Evolutionary conservation across 164 flowering plant species (phyloP), one percentile per base, ranked within the genome.

Genomic region (Stephania japonica): DNA sequence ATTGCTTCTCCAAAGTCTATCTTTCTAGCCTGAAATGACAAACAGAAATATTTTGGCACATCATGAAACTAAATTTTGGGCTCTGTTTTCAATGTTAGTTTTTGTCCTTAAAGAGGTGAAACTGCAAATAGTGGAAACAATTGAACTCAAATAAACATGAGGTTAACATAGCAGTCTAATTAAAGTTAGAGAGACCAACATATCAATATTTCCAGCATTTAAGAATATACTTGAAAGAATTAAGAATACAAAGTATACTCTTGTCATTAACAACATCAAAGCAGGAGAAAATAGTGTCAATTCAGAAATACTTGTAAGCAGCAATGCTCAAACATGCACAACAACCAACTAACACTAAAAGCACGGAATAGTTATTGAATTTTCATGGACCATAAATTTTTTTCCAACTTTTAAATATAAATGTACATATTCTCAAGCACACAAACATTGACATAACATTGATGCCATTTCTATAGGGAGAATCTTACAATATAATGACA

Each of bases 1-100:
- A 96, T 85, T 47, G 99, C 94, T 77, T 85, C 88, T 56, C 65
- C 73, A 78, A 88, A 93, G 72, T 85, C 84, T 61, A 92, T 79
- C 73, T 83, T 84, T 76, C 83, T 83, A 53, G 67, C 87, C 99
- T 93, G 86, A 76, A 84, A 72, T 77, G 71, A 72, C 21, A 24
- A 38, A 78, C 66, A 32, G 38, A 32, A 32, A 32, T 32, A 32
- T 32, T 32, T 32, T 32, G 38, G 38, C 38, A 56, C 42, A 75
- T 59, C 23, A 10, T 32, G 38, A 47, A 41, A 23, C 42, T 4
- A 42, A 68, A 42, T 18, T 26, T 32, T 32, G 38, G 16, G 50
- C 11, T 68, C 64, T 42, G 42, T 6, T 42, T 21, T 41, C 70
- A 68, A 8, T 68, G 24, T 9, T 27, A 18, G 24, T 14, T 68